Evolutionary conservation across 176 grass and related monocot species (phyloP).

Genomic region (Leersia perrieri): DNA sequence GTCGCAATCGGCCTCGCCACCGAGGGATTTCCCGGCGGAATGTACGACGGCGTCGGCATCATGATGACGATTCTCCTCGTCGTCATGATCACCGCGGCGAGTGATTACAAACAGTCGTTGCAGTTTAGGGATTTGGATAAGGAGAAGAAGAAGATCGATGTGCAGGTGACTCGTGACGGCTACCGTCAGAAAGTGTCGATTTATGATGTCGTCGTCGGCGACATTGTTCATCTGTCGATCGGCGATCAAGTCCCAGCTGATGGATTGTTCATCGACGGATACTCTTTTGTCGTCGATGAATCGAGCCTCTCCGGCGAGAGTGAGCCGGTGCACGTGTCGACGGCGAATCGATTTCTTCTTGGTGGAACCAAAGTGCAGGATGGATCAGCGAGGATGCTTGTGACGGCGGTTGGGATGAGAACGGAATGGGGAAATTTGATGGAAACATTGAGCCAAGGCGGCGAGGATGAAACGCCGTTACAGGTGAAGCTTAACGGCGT

Average conservation of each 20-base stretch:
- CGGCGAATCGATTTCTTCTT: constrained; percentile 65
- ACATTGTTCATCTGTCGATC: constrained; percentile 82
- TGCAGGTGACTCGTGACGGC: constrained; percentile 83
- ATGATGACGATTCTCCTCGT: constrained; percentile 78
- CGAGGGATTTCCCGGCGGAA: constrained; percentile 74
- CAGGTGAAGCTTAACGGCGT: constrained; percentile 99
- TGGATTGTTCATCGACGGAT: constrained; percentile 74
- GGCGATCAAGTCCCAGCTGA: constrained; percentile 91
- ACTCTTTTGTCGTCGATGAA: constrained; percentile 79
- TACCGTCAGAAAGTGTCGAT: constrained; percentile 90
- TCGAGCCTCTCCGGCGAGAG: constrained; percentile 90
- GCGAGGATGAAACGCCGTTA: constrained; percentile 93
- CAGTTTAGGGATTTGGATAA: constrained; percentile 89
- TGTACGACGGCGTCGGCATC: constrained; percentile 88
- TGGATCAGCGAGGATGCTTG: constrained; percentile 76
- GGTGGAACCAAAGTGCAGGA: constrained; percentile 99
- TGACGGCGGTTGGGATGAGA: constrained; percentile 87
- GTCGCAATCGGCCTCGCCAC: constrained; percentile 69
- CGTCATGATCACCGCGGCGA: constrained; percentile 74
- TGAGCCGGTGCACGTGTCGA: constrained; percentile 66
- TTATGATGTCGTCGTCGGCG: constrained; percentile 88
- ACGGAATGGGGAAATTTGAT: constrained; percentile 98
- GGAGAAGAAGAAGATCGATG: constrained; percentile 97
- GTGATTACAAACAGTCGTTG: constrained; percentile 95
- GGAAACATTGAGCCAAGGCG: constrained; percentile 85